Evolutionary conservation across 1,284 basidiomycete species (phyloP), one percentile per base, ranked within the genome.

Genomic region (Ceratobasidium sp.): DNA sequence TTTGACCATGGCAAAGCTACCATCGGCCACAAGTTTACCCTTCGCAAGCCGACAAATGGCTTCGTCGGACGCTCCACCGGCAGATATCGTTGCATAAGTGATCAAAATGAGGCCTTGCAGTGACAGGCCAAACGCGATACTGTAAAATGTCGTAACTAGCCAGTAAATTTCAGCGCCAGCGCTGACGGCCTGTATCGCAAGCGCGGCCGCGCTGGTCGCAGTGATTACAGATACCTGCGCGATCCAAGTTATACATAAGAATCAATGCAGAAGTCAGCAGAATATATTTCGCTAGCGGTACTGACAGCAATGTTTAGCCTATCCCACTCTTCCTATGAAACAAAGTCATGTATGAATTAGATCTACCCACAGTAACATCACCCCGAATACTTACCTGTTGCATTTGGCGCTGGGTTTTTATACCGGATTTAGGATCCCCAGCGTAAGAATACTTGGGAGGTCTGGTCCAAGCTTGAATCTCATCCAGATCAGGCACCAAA

Each of bases 91-190:
- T 28, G 40, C 33, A 13, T 56, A 46, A 7, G 64, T 66, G 42
- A 66, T 50, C 6, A 46, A 28, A 12, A 66, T 50, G 15, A 66
- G 64, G 17, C 67, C 67, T 38, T 69, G 48, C 20, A 69, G 28
- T 15, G 67, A 69, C 38, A 69, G 46, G 15, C 67, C 67, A 20
- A 69, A 69, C n/a, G 67, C 67, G 3, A 40, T 54, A 33, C 67
- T 69, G 17, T 69, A 69, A 38, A 69, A 69, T n/a, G 67, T 26
- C 9, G 67, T 69, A 38, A 69, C 67, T 33, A 69, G 67, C 67
- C 50, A 69, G 20, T 69, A 54, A 33, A 69, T 40, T 10, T 54
- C 33, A 13, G 33, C 23, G 13, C 20, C 46, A 9, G 9, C 5
- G 28, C 52, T 46, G 15, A 40, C 42, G 5, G 52, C 54, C 42